These are phyloP conservation scores for Jacaranda copaia DNA, from an alignment of 257 asterid species.

Conservation along the genomic window DNA sequence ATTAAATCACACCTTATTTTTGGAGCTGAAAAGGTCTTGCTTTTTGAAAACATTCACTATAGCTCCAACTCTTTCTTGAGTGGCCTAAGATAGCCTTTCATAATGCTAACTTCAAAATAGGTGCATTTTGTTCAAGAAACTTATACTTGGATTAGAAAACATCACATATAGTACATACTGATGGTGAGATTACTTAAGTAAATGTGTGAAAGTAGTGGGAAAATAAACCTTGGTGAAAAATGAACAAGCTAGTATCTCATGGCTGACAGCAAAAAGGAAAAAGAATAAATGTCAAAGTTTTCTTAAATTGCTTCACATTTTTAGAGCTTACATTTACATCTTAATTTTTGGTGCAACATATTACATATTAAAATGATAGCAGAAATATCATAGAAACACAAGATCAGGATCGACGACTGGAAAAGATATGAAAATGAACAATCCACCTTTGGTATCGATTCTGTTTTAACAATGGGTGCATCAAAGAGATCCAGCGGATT, in stretches of 20 bases:
- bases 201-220: conserved; percentile 15
- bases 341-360: neutral
- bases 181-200: neutral
- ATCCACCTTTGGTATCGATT: conserved; percentile 78
- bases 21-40: neutral
- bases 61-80: neutral
- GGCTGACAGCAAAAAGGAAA: conserved; percentile 2
- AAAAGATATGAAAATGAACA: conserved; percentile 10
- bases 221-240: neutral
- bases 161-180: neutral
- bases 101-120: neutral
- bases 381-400: neutral
- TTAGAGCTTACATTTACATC: conserved; percentile 16
- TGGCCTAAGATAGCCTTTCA: neutral
- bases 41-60: neutral
- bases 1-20: neutral
- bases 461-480: conserved; percentile 77
- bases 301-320: neutral
- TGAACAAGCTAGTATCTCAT: neutral
- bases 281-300: conserved; percentile 10
- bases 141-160: neutral
- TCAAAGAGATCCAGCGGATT: conserved; percentile 87
- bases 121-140: neutral
- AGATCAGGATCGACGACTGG: conserved; percentile 19
- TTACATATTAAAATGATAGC: neutral